Evolutionary conservation across 208 protist genomes (phyloP), one percentile per base, ranked within the genome.

Genomic region (Trypanosoma vivax): DNA sequence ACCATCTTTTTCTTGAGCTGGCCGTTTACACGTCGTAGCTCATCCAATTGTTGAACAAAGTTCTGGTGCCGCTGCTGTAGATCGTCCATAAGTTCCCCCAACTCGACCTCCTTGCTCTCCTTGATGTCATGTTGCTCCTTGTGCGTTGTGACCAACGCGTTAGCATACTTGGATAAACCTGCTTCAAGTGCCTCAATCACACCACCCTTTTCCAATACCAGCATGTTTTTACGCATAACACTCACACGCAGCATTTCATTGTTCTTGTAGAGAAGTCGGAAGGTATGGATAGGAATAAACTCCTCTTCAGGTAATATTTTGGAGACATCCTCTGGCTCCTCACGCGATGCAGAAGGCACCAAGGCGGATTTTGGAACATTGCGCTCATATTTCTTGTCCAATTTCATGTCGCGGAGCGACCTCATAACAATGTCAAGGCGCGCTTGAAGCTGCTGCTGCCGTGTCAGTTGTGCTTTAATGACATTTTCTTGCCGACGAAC

Each of bases 181-280:
- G 78, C 76, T 41, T 93, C 80, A 29, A 92, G 65, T 16, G 85
- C 71, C 43, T 92, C 66, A 59, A 95, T 71, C 7, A 73, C 78
- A 39, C 66, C 74, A 54, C 92, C 85, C 72, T 92, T 92, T 65
- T 95, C 88, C 14, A 92, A 61, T 49, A 90, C 80, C 25, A 95
- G 61, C 79, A 95, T 90, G 56, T 92, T 87, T 70, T 93, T 95
- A 41, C 85, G 84, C 13, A 76, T 76, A 42, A 92, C 73, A 47
- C 63, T 88, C 14, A 69, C 78, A 45, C 73, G 63, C 76, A 92
- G 81, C 73, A 82, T 76, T 50, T 91, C 81, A 29, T 88, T 86
- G 66, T 91, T 86, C 65, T 90, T 86, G 56, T 79, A 80, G 10
- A 95, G 65, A 10, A 95, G 79, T 11, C 81, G 79, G 62, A 88